Conservation (phyloP, 2,329 filamentous ascomycete genomes). For the Chrysosporium queenslandicum region DNA sequence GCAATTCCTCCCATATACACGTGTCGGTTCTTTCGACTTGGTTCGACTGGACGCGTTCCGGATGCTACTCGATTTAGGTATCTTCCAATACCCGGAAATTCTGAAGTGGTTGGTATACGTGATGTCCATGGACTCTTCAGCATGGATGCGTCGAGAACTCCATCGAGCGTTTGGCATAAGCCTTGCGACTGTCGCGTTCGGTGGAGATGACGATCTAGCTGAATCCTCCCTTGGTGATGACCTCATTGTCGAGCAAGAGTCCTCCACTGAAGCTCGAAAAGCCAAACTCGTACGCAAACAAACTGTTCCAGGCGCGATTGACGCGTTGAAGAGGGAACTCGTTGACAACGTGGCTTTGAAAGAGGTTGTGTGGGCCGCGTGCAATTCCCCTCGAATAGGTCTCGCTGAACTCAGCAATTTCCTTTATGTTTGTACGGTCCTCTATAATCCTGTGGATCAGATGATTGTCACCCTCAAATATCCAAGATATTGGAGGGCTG, state of each 20-base stretch:
- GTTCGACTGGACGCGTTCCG: slow-evolving; percentile 52
- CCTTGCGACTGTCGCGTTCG: slow-evolving; percentile 50
- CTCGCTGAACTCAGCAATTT: slow-evolving; percentile 47
- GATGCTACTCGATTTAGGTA: slow-evolving; percentile 47
- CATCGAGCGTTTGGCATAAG: slow-evolving; percentile 45
- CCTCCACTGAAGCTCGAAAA: slow-evolving; percentile 42
- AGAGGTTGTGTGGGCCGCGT: slow-evolving; percentile 47
- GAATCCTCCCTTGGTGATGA: slow-evolving; percentile 29
- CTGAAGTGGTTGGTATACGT: slow-evolving; percentile 49
- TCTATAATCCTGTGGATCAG: slow-evolving; percentile 46
- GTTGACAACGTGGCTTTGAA: slow-evolving; percentile 41
- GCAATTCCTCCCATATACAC: slow-evolving; percentile 53
- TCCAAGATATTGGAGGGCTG: slow-evolving; percentile 48
- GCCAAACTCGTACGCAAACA: slow-evolving; percentile 46
- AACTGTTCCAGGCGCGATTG: slow-evolving; percentile 49
- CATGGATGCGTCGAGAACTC: slow-evolving; percentile 47
- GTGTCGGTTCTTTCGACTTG: slow-evolving; percentile 49
- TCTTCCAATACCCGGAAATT: slow-evolving; percentile 43
- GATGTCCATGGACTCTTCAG: slow-evolving; percentile 48
- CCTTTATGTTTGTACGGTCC: slow-evolving; percentile 46
- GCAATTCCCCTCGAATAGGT: slow-evolving; percentile 43
- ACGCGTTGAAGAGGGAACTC: slow-evolving; percentile 47
- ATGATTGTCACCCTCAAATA: slow-evolving; percentile 43
- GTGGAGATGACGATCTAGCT: slow-evolving; percentile 33
- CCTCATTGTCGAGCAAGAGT: slow-evolving; percentile 51